Evolutionary conservation across 306 rosid genomes (phyloP).

Genomic region (Cucumis sativus): Cucumber_9930_V3 NC_026657.2:31725501-31726000

Average conservation of each 20-base stretch:
- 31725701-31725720: not conserved
- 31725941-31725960: not conserved
- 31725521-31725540: constrained; percentile 17
- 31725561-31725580: constrained; percentile 33
- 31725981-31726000: too few relatives aligned
- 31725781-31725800: not conserved
- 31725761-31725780: not conserved
- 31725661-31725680: not conserved
- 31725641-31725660: not conserved
- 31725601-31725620: constrained; percentile 23
- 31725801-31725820: not conserved
- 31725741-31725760: not conserved
- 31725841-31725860: not conserved
- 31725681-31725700: not conserved
- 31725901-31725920: not conserved
- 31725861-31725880: not conserved
- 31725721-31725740: not conserved
- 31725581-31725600: constrained; percentile 29
- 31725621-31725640: not conserved
- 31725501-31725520: constrained; percentile 61
- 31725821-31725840: not conserved
- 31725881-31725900: constrained; percentile 26
- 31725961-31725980: not conserved
- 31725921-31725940: not conserved
- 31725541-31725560: not conserved